A percentile compares a stretch with the other conserved stretches of the same genome.
Conservation (phyloP, 495 filamentous ascomycete species). For the Alectoria sarmentosa region DNA sequence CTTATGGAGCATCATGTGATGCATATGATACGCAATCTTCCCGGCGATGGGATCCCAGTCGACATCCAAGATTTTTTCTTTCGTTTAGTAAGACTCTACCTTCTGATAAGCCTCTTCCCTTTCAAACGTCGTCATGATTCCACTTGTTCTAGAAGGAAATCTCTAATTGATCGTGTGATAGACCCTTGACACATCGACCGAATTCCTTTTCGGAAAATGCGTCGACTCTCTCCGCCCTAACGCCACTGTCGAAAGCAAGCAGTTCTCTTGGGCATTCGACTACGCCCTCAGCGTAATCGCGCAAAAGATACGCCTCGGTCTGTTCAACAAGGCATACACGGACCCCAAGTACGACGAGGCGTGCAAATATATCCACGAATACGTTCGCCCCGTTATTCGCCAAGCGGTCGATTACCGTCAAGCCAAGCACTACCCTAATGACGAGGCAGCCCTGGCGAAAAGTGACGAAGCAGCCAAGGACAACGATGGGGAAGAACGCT, state of each 20-base stretch:
- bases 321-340: neutral
- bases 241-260: slow-evolving; percentile 8
- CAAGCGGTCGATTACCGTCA: neutral
- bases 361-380: slow-evolving; percentile 10
- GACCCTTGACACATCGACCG: slow-evolving; percentile 57
- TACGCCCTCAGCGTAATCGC: slow-evolving; percentile 10
- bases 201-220: slow-evolving; percentile 56
- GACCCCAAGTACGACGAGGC: neutral
- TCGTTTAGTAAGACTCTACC: slow-evolving; percentile 21
- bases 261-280: slow-evolving; percentile 39
- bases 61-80: slow-evolving; percentile 62
- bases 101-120: neutral
- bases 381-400: slow-evolving; percentile 14
- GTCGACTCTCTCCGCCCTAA: slow-evolving; percentile 31
- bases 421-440: neutral
- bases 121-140: neutral
- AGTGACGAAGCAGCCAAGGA: slow-evolving; percentile 15
- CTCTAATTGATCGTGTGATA: slow-evolving; percentile 33
- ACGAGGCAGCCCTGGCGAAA: neutral
- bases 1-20: slow-evolving; percentile 26
- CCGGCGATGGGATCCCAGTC: slow-evolving; percentile 40
- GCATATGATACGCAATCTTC: slow-evolving; percentile 29
- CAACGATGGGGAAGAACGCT: slow-evolving; percentile 9
- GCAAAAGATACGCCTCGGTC: slow-evolving; percentile 5
- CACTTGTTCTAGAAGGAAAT: neutral